phyloP scores from a whole-genome alignment of 2,329 filamentous ascomycete genomes.

The Colletotrichum neosansevieriae region DNA sequence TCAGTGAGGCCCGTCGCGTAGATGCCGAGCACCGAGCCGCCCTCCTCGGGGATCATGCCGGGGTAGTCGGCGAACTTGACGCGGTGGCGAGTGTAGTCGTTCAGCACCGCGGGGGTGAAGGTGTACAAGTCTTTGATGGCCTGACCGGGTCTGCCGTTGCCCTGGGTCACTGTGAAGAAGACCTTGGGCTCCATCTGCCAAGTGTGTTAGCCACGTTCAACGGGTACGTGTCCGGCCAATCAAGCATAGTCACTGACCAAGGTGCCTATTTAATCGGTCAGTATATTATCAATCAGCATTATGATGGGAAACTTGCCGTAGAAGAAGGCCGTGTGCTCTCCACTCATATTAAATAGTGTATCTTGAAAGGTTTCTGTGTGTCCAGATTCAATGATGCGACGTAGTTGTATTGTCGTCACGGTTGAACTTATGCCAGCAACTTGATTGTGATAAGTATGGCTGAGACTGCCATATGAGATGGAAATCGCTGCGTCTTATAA shows the following conservation, averaged over 20 bases:
- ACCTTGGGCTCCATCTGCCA: conserved; percentile 83
- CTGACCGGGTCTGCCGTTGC: conserved; percentile 61
- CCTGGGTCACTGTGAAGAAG: conserved; percentile 87
- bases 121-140: conserved; percentile 67
- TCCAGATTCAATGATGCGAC: background rate
- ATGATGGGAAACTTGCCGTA: conserved; percentile 58
- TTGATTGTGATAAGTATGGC: background rate
- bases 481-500: background rate
- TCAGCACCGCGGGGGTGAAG: conserved; percentile 81
- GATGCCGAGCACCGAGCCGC: conserved; percentile 76
- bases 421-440: background rate
- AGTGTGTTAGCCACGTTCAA: conserved; percentile 35
- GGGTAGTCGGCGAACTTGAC: conserved; percentile 83
- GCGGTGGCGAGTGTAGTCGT: conserved; percentile 76
- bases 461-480: background rate
- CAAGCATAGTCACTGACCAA: conserved; percentile 46
- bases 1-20: conserved; percentile 83
- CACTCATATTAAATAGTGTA: conserved; percentile 51
- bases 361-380: background rate
- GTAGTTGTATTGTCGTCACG: no score
- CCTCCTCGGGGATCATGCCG: conserved; percentile 72
- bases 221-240: background rate
- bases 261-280: conserved; percentile 46
- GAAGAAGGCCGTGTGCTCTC: conserved; percentile 64
- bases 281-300: background rate